Evolutionary conservation across 1,284 basidiomycete genomes (phyloP), one percentile per base, ranked within the genome.

Genomic region (Pseudomicrostroma phylloplanum): DNA sequence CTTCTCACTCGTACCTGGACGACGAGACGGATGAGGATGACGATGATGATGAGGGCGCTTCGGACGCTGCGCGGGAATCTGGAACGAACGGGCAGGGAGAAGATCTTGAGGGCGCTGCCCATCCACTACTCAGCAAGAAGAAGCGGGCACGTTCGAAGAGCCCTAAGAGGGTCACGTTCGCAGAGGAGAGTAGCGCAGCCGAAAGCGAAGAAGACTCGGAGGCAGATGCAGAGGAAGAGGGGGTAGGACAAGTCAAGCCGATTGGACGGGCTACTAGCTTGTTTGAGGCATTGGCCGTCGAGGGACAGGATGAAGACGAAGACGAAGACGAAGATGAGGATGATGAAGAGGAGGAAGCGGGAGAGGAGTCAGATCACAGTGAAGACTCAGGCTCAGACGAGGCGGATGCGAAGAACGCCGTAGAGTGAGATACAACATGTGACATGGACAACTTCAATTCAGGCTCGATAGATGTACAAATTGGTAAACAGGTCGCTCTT

Each of bases 31-130:
- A 48, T 12, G 46, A 48, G 12, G 57, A 30, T 1, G 67, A 69
- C 41, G n/a, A 59, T 4, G 26, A 55, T 0, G 60, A 62, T 11
- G 13, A 60, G n/a, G n/a, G n/a, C 59, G 12, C 60, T 61, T 8
- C 62, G 63, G 13, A 67, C 62, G 19, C 62, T 62, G 17, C 62
- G 19, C 62, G 62, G 17, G 64, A 64, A 51, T 3, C n/a, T 6
- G 7, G 4, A 48, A 6, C n/a, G 46, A 23, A 23, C 46, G 46
- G 23, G 46, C 46, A 48, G 46, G n/a, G 46, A 7, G 4, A 11
- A n/a, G 46, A n/a, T 48, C 23, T 23, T 3, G 23, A 48, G 46
- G 23, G 46, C 12, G 46, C 46, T n/a, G 4, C 23, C 23, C 46
- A 48, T 7, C 46, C n/a, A 6, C 46, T n/a, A 4, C 46, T n/a